Evolutionary conservation across 805 yeast genomes (phyloP), one percentile per base, ranked within the genome.

Genomic region (Starmerella gropengiesseri): DNA sequence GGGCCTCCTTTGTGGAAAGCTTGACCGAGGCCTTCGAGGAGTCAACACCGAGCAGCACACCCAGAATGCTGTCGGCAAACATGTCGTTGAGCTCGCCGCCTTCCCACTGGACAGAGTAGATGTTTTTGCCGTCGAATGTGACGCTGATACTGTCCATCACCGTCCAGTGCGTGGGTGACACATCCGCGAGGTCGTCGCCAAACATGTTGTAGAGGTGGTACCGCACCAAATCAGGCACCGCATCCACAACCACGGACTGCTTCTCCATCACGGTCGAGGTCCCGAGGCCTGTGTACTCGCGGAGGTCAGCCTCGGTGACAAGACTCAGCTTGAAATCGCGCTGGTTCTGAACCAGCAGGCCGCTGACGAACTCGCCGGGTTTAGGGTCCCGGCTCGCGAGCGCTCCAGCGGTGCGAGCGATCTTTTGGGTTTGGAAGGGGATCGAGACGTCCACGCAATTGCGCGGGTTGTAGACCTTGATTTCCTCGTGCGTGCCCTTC

Each of bases 181-280:
- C 46, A 5, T 50, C 52, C 50, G 78, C 68, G 3, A 76, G 43
- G 2, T 83, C 72, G 34, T 78, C 77, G 1, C 96, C 97, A 69
- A 89, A 91, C 98, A 91, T 91, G 58, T 87, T 97, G 45, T 79
- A 75, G 44, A 91, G 70, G 58, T 91, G 97, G 86, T 93, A 91
- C 47, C 74, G 71, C 46, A 91, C 75, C 44, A 91, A 67, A 35
- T 82, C 81, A 26, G 82, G 73, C 33, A 81, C 82, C 4, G 95
- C 93, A 57, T 78, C 77, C 37, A 91, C 81, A 41, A 74, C 73
- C 17, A 91, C 65, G 7, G 77, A 70, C 59, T 89, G 95, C 50
- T 81, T 72, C 51, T 93, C 94, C 56, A 77, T 78, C 25, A 91
- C 77, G 11, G 81, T 70, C 0, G 95, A 82, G 0, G 96, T 81